Conservation (phyloP, 2,329 filamentous ascomycete genomes). For the Xylariaceae sp. region DNA sequence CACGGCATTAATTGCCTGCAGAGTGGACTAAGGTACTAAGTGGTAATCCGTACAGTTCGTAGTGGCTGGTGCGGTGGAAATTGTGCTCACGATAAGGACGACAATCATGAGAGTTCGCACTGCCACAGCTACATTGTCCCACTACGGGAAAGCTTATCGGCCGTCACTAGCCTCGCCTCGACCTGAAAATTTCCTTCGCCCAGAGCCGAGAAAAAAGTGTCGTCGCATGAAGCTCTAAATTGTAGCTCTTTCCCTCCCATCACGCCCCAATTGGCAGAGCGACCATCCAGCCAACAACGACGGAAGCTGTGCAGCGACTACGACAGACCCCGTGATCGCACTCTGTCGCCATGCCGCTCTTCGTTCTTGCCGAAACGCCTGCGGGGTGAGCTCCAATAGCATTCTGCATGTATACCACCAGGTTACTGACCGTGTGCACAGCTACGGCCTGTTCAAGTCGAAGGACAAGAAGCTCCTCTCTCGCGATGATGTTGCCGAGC, state of each 20-base stretch:
- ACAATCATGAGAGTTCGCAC: too few relatives aligned
- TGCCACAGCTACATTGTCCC: too few relatives aligned
- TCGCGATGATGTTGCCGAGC: constrained; percentile 71
- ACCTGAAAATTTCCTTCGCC: constrained; percentile 21
- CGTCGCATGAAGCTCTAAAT: constrained; percentile 12
- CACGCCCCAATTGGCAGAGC: constrained; percentile 13
- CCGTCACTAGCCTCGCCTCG: constrained; percentile 14
- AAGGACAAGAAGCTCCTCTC: constrained; percentile 98
- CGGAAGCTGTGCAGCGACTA: constrained; percentile 27
- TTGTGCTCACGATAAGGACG: too few relatives aligned
- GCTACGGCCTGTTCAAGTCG: constrained; percentile 97
- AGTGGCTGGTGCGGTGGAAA: too few relatives aligned
- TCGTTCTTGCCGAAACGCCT: constrained; percentile 90
- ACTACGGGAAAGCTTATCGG: constrained; percentile 6
- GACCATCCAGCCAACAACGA: constrained; percentile 10
- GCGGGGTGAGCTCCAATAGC: constrained; percentile 56
- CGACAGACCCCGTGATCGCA: constrained; percentile 1
- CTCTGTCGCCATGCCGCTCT: constrained; percentile 68
- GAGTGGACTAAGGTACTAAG: too few relatives aligned
- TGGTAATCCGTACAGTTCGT: too few relatives aligned
- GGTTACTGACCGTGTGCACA: constrained; percentile 34
- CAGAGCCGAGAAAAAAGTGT: constrained; percentile 14
- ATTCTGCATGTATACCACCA: constrained; percentile 16
- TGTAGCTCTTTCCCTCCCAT: constrained; percentile 15
- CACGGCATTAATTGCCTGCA: too few relatives aligned